Base-by-base conservation (phyloP, 495 filamentous ascomycete species). In the Xylaria bambusicola region DNA sequence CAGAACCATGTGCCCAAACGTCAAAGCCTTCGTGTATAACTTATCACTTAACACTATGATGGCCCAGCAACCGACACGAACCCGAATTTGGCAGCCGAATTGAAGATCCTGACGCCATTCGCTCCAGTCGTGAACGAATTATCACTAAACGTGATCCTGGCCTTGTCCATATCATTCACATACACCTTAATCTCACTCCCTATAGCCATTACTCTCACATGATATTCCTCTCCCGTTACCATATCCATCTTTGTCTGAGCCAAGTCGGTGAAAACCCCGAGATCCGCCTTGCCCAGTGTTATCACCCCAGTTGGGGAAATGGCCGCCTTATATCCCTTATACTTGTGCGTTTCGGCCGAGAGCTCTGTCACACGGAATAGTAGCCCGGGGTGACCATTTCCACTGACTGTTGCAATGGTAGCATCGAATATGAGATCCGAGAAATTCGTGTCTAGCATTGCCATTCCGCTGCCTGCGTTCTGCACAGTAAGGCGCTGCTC, bases 361-460 rank as follows among this genome's bases (percentile, higher is more conserved):
- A 65, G 45, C 40, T 62, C 45, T 15, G 62, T 58, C 20, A 60
- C 61, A 9, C 64, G 64, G 52, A 71, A 70, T 4, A 71, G 49
- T 1, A 71, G 51, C 4, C 69, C 69, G 8, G 67, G 66, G 36
- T 69, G 60, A 9, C 69, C 67, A 13, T 26, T 45, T n/a, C 58
- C 62, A 5, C 60, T 48, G 0, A 17, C 31, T 6, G 69, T 24
- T 8, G 58, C 31, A 0, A 71, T 36, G 6, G 62, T 65, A 2
- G 70, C 70, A 5, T 69, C 66, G 15, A 64, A 69, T 10, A 63
- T 60, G 2, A 65, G 49, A 13, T 69, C 62, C 4, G 55, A 18
- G 35, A 73, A 73, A 23, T 71, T 66, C 15, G 66, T 71, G 49
- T 73, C 68, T 7, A 73, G 62, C 40, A 69, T 13, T 0, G 70